Evolutionary conservation across 164 flowering plant genomes (phyloP).

Genomic region (Stephania yunnanensis): DNA sequence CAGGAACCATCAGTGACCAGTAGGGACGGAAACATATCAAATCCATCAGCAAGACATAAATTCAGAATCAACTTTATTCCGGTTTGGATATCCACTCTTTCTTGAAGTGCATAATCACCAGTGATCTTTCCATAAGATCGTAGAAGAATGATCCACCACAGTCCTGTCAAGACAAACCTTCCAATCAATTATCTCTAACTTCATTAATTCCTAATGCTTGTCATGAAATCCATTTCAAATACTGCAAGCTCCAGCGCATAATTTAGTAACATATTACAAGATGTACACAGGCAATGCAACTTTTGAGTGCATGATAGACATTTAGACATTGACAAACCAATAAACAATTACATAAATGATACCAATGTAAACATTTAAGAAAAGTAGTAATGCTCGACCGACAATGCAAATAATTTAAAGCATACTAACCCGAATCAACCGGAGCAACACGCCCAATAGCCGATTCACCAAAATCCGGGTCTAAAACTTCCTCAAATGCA

Average conservation of each 20-base stretch:
- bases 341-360: not conserved
- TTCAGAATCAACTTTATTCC: conserved; percentile 74
- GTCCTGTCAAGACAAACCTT: conserved; percentile 33
- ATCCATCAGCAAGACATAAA: conserved; percentile 79
- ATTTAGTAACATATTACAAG: not conserved
- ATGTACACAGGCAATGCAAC: not conserved
- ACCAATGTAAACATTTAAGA: not conserved
- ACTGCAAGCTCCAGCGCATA: not conserved
- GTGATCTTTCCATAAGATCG: conserved; percentile 91
- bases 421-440: conserved; percentile 73
- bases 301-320: not conserved
- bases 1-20: conserved; percentile 94
- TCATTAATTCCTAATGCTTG: not conserved
- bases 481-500: conserved; percentile 66
- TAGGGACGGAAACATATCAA: conserved; percentile 92
- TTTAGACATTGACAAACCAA: not conserved
- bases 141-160: conserved; percentile 96
- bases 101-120: conserved; percentile 80
- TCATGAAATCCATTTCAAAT: not conserved
- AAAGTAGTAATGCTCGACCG: not conserved
- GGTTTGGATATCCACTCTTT: conserved; percentile 89
- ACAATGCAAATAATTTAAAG: not conserved
- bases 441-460: conserved; percentile 99
- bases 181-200: not conserved
- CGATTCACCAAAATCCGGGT: conserved; percentile 97